phyloP scores from a whole-genome alignment of 495 filamentous ascomycete species.

The Daldinia vernicosa region DNA sequence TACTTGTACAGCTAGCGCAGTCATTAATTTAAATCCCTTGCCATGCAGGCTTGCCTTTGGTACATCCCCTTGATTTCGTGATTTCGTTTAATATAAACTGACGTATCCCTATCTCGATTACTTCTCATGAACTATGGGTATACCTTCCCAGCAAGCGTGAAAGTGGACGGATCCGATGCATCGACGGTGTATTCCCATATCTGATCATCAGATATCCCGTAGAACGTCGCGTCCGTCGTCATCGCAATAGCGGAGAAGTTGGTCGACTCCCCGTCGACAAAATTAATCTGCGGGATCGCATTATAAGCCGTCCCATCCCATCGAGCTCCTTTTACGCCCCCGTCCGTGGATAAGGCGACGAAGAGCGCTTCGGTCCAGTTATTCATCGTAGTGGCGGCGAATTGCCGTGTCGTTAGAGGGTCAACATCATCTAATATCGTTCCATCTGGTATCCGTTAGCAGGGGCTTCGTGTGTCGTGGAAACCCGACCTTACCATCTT shows the following conservation, averaged over 20 bases:
- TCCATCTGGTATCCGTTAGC: slow-evolving; percentile 24
- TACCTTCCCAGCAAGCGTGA: slow-evolving; percentile 33
- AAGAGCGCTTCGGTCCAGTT: slow-evolving; percentile 32
- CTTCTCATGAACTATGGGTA: slow-evolving; percentile 16
- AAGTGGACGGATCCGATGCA: slow-evolving; percentile 24
- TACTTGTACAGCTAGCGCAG: background rate
- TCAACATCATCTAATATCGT: slow-evolving; percentile 29
- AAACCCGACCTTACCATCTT: slow-evolving; percentile 23
- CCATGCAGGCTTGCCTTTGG: background rate
- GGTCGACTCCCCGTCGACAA: slow-evolving; percentile 30
- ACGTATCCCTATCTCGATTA: background rate
- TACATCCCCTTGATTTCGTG: background rate
- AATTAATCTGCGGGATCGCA: slow-evolving; percentile 21
- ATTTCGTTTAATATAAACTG: background rate
- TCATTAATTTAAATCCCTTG: background rate
- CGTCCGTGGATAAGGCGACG: slow-evolving; percentile 17
- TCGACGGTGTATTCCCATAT: slow-evolving; percentile 39
- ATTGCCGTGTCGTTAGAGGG: slow-evolving; percentile 27
- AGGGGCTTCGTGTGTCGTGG: background rate
- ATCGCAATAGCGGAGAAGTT: slow-evolving; percentile 39
- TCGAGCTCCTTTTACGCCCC: slow-evolving; percentile 13
- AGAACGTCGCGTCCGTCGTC: slow-evolving; percentile 38
- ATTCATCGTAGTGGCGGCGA: slow-evolving; percentile 31
- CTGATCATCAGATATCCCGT: slow-evolving; percentile 38
- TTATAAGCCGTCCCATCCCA: slow-evolving; percentile 22